Base-by-base conservation (phyloP, 2,329 filamentous ascomycete genomes). In the Penicillium sp. region DNA sequence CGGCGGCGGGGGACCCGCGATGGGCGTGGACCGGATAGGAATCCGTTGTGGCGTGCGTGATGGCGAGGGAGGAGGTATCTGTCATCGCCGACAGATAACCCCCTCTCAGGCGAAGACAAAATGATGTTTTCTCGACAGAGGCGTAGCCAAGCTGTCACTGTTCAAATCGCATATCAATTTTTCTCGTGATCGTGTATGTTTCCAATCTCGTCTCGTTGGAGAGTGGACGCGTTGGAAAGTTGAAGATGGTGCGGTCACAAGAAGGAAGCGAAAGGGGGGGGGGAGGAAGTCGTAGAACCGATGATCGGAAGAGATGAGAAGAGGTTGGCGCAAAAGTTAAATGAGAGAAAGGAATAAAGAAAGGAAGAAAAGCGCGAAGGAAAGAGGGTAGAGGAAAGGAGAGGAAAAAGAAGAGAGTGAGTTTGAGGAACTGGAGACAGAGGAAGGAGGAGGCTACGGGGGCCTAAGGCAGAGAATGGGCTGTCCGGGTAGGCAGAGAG, bases 81-180 rank as follows among this genome's bases (percentile, higher is more conserved):
- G 79, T 81, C 79, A 81, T 81, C 80, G 75, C 78, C 69, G 79
- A 79, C 79, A 80, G 77, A 75, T 70, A 70, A 75, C 75, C 77
- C 75, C 77, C 75, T 78, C 76, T 69, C 62, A 66, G 60, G 68
- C 69, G 57, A 68, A 68, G 61, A 66, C 62, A 66, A 67, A 65
- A 64, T 62, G 62, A 60, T 60, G 62, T 61, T 58, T 59, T 58
- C 40, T 52, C 41, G 42, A 51, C 62, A 54, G 56, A 53, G 57
- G 57, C 57, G 58, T 54, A 46, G 52, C 58, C 59, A 50, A 57
- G 21, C 64, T 54, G 61, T 67, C 57, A 62, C 60, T 54, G 56
- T 58, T 56, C 63, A 62, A 59, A 37, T 57, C 58, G 62, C 64
- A 67, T 67, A 54, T 63, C 64, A 60, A 59, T 60, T 57, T 55